phyloP scores from a whole-genome alignment of 441 rosid species.

The Kokia cookei region DNA sequence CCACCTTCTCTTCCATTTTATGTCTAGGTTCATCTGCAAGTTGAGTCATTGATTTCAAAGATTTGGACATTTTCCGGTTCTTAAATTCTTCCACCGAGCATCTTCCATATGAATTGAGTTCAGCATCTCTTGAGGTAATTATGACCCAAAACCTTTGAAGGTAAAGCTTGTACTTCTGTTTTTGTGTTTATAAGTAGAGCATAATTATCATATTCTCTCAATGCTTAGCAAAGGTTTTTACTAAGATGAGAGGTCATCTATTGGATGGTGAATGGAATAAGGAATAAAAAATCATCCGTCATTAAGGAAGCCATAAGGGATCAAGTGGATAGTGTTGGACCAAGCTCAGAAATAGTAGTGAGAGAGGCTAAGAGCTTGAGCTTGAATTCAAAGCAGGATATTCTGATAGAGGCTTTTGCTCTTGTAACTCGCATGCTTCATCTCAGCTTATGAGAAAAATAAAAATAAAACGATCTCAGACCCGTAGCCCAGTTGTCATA shows the following conservation, averaged over 20 bases:
- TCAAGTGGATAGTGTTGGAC: slow-evolving; percentile 46
- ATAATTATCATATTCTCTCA: not conserved
- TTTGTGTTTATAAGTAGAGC: not conserved
- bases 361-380: slow-evolving; percentile 60
- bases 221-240: not conserved
- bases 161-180: not conserved
- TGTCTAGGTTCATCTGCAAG: slow-evolving; percentile 63
- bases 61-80: slow-evolving; percentile 51
- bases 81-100: slow-evolving; percentile 48
- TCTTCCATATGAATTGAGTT: slow-evolving; percentile 58
- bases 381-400: slow-evolving; percentile 81
- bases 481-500: slow-evolving; percentile 37
- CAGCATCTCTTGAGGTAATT: slow-evolving; percentile 73
- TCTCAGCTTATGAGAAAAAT: not conserved
- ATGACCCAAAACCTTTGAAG: not conserved
- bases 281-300: slow-evolving; percentile 27
- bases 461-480: slow-evolving; percentile 51
- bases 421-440: slow-evolving; percentile 66
- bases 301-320: slow-evolving; percentile 51
- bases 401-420: slow-evolving; percentile 36
- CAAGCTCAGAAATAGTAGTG: slow-evolving; percentile 51
- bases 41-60: slow-evolving; percentile 58
- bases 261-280: not conserved
- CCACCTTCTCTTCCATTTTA: not conserved
- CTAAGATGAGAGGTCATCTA: not conserved